Evolutionary conservation across 768 basidiomycete species (phyloP).

Genomic region (Lactifluus rugatus): DNA sequence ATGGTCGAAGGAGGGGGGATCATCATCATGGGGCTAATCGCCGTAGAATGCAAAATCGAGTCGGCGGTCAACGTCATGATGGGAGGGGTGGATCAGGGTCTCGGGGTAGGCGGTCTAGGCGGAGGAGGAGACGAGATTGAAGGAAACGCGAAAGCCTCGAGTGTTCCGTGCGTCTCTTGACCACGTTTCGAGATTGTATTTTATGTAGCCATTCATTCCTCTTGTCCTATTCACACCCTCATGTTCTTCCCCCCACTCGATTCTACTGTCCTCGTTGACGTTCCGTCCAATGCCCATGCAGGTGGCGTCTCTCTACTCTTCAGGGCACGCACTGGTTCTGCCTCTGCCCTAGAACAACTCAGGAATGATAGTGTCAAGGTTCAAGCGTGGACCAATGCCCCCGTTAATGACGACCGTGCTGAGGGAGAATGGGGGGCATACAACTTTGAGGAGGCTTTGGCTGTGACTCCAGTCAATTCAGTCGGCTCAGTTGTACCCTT

Average conservation of each 20-base stretch:
- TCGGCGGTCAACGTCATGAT: not conserved
- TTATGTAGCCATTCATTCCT: not conserved
- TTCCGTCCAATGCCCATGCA: constrained; percentile 8
- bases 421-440: constrained; percentile 19
- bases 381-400: constrained; percentile 21
- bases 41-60: not conserved
- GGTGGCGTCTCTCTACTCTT: constrained; percentile 17
- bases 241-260: constrained; percentile 19
- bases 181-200: not conserved
- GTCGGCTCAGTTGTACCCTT: not conserved
- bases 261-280: constrained; percentile 14
- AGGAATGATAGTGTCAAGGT: constrained; percentile 14
- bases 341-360: constrained; percentile 14
- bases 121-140: constrained; percentile 7
- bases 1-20: not conserved
- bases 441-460: constrained; percentile 13
- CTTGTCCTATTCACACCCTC: not conserved
- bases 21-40: not conserved
- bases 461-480: not conserved
- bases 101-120: constrained; percentile 10
- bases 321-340: constrained; percentile 16
- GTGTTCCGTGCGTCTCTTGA: not conserved
- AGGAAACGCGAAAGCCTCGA: constrained; percentile 2
- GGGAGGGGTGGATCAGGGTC: not conserved
- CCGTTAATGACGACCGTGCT: constrained; percentile 9